phyloP scores from a whole-genome alignment of 345 rosid genomes.

The Theobroma cacao region DNA sequence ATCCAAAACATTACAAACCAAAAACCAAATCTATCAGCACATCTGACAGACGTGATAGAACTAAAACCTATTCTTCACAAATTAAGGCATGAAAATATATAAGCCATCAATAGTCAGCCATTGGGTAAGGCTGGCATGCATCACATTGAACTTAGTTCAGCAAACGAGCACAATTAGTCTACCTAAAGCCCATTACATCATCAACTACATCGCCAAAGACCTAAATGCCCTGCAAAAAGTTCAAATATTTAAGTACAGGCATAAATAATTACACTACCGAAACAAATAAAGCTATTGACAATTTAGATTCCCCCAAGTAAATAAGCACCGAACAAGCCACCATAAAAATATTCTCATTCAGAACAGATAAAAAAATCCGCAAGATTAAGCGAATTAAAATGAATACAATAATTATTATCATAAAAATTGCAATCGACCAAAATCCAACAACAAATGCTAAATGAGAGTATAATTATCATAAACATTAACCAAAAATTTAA shows the following conservation, averaged over 20 bases:
- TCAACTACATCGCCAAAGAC: neutral
- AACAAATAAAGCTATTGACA: neutral
- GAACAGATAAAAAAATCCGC: neutral
- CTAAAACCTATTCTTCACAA: neutral
- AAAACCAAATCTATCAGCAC: neutral
- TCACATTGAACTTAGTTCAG: neutral
- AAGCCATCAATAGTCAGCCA: neutral
- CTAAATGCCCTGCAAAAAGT: neutral
- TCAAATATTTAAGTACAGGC: neutral
- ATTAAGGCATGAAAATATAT: neutral
- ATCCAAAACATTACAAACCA: neutral
- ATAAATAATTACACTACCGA: neutral
- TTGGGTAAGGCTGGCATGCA: neutral
- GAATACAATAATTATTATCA: neutral
- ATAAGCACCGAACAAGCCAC: too few species aligned
- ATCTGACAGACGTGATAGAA: neutral
- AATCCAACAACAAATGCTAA: neutral
- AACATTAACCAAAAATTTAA: too few species aligned
- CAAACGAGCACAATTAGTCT: neutral
- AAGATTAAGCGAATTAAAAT: neutral
- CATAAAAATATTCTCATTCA: neutral
- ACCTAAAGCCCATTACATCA: neutral
- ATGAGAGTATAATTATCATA: neutral
- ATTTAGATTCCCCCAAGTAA: neutral
- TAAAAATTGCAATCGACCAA: neutral